phyloP scores from a whole-genome alignment of 129 eudicot genomes.

The Helianthus tuberosus region DNA sequence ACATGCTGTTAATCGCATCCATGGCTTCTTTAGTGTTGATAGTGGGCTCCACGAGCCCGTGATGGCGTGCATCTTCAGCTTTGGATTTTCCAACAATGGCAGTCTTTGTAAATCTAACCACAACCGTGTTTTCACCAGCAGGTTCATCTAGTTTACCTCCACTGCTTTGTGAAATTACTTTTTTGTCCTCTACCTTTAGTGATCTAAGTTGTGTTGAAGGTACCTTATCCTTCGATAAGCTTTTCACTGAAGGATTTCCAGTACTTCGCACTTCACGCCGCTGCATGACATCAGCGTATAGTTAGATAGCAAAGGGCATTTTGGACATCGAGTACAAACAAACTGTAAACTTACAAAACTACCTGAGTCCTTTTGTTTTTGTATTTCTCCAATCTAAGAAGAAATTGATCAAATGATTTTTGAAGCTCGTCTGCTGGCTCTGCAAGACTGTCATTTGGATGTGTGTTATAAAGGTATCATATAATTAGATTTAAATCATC shows the following conservation, averaged over 20 bases:
- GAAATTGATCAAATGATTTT: conserved; percentile 81
- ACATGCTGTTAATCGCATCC: conserved; percentile 92
- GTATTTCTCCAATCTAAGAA: conserved; percentile 60
- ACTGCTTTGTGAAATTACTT: conserved; percentile 32
- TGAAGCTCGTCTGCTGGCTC: conserved; percentile 91
- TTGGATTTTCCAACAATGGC: conserved; percentile 72
- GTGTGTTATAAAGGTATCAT: neutral
- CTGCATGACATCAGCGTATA: conserved; percentile 39
- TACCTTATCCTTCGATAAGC: conserved; percentile 25
- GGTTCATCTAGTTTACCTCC: conserved; percentile 31
- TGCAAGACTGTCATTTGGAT: conserved; percentile 64
- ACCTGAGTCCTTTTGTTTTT: conserved; percentile 67
- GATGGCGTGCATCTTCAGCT: conserved; percentile 95
- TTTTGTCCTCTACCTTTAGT: conserved; percentile 25
- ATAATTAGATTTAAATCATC: neutral
- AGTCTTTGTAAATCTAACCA: conserved; percentile 72
- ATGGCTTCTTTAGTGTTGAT: conserved; percentile 91
- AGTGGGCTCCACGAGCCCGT: conserved; percentile 96
- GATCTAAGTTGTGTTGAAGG: conserved; percentile 22
- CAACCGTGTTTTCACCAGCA: conserved; percentile 70
- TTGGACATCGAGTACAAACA: neutral
- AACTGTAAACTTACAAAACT: conserved; percentile 5
- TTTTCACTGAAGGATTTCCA: conserved; percentile 19
- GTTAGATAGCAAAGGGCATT: conserved; percentile 23
- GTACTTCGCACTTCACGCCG: conserved; percentile 43